phyloP scores from a whole-genome alignment of 306 rosid species.

The Pterocarpus macrocarpus region DNA sequence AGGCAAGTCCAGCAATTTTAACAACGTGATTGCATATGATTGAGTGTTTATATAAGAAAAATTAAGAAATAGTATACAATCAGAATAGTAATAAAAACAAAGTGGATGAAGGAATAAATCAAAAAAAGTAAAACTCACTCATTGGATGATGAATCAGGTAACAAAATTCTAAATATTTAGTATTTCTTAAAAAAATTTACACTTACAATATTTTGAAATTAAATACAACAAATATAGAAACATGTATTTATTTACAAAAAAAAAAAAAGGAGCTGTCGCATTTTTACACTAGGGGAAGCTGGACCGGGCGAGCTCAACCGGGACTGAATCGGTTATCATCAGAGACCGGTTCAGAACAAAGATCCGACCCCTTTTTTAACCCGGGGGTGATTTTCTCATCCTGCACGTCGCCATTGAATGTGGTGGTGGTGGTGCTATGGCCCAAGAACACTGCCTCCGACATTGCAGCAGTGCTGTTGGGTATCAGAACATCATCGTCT shows the following conservation, averaged over 20 bases:
- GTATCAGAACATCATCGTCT: constrained; percentile 52
- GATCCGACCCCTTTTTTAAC: neutral
- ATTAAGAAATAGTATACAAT: no score
- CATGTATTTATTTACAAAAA: neutral
- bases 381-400: neutral
- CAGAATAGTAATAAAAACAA: no score
- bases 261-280: neutral
- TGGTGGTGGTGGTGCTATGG: neutral
- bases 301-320: neutral
- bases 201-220: no score
- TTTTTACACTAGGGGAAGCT: neutral
- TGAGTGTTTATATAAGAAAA: no score
- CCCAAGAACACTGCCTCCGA: constrained; percentile 56
- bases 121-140: no score
- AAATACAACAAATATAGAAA: no score
- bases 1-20: no score
- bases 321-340: neutral
- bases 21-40: no score
- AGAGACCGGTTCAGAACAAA: neutral
- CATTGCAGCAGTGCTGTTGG: constrained; percentile 48
- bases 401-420: neutral
- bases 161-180: no score
- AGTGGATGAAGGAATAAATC: no score
- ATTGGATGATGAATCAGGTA: no score
- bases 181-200: neutral